Evolutionary conservation across 495 filamentous ascomycete genomes (phyloP), one percentile per base, ranked within the genome.

Genomic region (Lepidopterella palustris): DNA sequence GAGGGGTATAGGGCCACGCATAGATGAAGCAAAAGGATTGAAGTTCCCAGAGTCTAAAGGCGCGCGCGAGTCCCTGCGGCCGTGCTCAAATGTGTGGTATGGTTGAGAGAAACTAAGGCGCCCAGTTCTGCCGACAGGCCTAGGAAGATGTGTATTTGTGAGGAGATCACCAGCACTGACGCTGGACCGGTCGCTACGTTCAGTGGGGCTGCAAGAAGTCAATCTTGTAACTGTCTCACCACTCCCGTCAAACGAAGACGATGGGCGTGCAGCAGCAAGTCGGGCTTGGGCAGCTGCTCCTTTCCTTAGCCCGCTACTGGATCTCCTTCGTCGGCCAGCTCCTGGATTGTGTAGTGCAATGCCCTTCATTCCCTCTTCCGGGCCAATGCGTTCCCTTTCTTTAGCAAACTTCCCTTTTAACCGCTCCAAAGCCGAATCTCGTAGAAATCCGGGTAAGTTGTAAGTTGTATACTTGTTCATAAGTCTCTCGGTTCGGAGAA

Each of bases 271-370:
- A 45, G 63, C 65, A 24, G 64, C 68, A 26, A 70, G 64, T 18
- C 65, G 64, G 5, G 70, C 67, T 28, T 93, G 87, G 28, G 89
- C 69, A n/a, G 83, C 81, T 25, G 88, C 87, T 58, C 95, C 92
- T 67, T 90, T 96, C 49, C 91, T 78, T 1, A 96, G 74, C 47
- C 80, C 84, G 21, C 82, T 86, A 60, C 83, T 88, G 3, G 92
- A 90, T 45, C 88, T 61, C 82, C 81, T 62, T 15, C 86, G 83
- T 42, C 83, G 81, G 45, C 79, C 77, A 25, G 80, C 78, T 15
- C 79, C 82, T 0, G 86, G 84, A 63, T 98, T 98, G 70, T 97
- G 95, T 29, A 98, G 76, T 5, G 95, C 95, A 65, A 98, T 97
- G 15, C 95, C 93, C 73, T 97, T 97, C 60, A 84, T 86, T 20